A percentile compares a stretch with the other conserved stretches of the same genome.
phyloP scores from a whole-genome alignment of 2,329 filamentous ascomycete species.

The Penicillium crustosum region DNA sequence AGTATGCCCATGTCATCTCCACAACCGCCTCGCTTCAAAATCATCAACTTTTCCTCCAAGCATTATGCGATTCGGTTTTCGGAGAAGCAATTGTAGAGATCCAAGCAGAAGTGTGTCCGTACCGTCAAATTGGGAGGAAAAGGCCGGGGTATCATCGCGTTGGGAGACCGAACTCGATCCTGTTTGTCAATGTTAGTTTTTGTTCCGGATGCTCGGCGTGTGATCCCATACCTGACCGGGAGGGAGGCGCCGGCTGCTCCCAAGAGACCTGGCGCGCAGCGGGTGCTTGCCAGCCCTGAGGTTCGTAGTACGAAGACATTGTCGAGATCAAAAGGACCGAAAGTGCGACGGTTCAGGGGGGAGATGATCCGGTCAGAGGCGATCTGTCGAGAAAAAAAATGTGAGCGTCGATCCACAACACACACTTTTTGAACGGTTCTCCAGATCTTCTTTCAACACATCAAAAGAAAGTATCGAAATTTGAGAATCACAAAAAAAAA shows the following conservation, averaged over 20 bases:
- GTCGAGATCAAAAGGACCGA: slow-evolving; percentile 18
- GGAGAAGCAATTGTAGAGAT: not conserved
- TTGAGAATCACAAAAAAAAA: not conserved
- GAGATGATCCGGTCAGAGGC: slow-evolving; percentile 29
- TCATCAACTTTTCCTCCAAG: not conserved
- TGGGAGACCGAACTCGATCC: slow-evolving; percentile 73
- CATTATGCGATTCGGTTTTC: not conserved
- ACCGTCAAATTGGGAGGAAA: slow-evolving; percentile 88
- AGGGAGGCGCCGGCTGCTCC: slow-evolving; percentile 71
- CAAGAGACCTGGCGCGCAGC: slow-evolving; percentile 63
- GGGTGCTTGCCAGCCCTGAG: slow-evolving; percentile 62
- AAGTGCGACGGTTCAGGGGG: slow-evolving; percentile 25
- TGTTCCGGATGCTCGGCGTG: not conserved
- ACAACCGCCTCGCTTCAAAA: not conserved
- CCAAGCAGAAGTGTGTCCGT: slow-evolving; percentile 42
- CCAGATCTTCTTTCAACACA: not conserved
- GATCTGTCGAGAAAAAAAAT: slow-evolving; percentile 26
- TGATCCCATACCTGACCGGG: slow-evolving; percentile 63
- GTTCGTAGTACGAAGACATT: slow-evolving; percentile 69
- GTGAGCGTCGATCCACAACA: slow-evolving; percentile 18
- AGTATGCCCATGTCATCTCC: not conserved
- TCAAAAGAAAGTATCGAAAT: not conserved
- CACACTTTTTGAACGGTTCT: slow-evolving; percentile 5
- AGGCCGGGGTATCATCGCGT: slow-evolving; percentile 74
- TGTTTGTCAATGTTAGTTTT: slow-evolving; percentile 34